Conservation (phyloP, 2,329 filamentous ascomycete species). For the Raffaelea ambrosiae region DNA sequence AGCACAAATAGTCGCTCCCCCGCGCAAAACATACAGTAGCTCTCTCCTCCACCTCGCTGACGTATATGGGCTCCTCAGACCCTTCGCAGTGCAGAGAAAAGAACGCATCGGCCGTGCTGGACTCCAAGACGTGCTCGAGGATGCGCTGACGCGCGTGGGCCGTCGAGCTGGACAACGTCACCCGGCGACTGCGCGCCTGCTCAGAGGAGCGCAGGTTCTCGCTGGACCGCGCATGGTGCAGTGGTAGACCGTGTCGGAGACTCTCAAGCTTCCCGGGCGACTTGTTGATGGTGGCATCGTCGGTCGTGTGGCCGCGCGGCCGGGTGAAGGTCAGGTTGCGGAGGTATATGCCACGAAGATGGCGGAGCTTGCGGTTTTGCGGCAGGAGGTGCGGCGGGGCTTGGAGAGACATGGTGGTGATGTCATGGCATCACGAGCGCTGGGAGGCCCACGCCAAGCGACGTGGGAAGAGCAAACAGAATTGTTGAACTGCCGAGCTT, state of each 20-base stretch:
- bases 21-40: conserved; percentile 48
- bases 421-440: conserved; percentile 19
- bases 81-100: conserved; percentile 70
- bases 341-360: conserved; percentile 77
- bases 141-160: conserved; percentile 55
- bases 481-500: no score
- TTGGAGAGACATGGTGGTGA: conserved; percentile 15
- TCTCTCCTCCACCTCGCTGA: conserved; percentile 72
- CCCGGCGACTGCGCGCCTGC: conserved; percentile 33
- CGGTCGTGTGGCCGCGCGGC: conserved; percentile 53
- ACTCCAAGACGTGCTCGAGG: conserved; percentile 63
- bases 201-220: conserved; percentile 34
- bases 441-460: not conserved
- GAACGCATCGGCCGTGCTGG: conserved; percentile 76
- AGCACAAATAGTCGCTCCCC: not conserved
- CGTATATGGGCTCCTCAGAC: conserved; percentile 65
- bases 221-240: conserved; percentile 49
- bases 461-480: not conserved
- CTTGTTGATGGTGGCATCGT: conserved; percentile 67
- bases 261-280: conserved; percentile 56
- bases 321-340: conserved; percentile 70
- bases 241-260: conserved; percentile 36
- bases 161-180: conserved; percentile 36
- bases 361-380: conserved; percentile 80
- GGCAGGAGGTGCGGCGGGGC: conserved; percentile 44